A percentile compares a stretch with the other conserved stretches of the same genome.
phyloP scores from a whole-genome alignment of 495 filamentous ascomycete species.

The Daldinia vernicosa region DNA sequence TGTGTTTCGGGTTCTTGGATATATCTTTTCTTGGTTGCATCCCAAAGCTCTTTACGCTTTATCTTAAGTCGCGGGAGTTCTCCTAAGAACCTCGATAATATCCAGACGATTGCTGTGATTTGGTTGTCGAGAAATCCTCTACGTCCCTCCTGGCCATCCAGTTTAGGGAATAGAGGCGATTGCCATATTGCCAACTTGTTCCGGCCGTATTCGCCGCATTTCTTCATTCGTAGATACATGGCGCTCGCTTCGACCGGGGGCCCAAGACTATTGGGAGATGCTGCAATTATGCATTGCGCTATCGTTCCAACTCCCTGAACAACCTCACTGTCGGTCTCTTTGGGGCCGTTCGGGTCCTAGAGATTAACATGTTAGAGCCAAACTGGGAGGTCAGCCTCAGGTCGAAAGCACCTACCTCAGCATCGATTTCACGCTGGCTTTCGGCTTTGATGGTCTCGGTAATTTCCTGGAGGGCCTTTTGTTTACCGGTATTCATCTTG shows the following conservation, averaged over 20 bases:
- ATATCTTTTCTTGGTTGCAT: neutral
- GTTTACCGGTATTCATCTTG: neutral
- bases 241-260: constrained; percentile 38
- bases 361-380: neutral
- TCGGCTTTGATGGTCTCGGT: constrained; percentile 23
- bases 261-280: constrained; percentile 38
- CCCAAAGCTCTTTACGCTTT: neutral
- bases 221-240: constrained; percentile 33
- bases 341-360: constrained; percentile 14
- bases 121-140: constrained; percentile 38
- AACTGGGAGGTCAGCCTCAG: neutral
- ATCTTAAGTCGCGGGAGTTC: constrained; percentile 25
- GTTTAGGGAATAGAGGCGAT: constrained; percentile 30
- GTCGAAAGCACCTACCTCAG: constrained; percentile 19
- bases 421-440: constrained; percentile 35
- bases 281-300: constrained; percentile 19
- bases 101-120: constrained; percentile 42
- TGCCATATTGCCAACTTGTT: constrained; percentile 34
- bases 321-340: constrained; percentile 13
- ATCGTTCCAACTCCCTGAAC: constrained; percentile 20
- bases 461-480: constrained; percentile 12
- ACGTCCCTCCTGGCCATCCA: constrained; percentile 30
- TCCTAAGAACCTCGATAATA: constrained; percentile 39
- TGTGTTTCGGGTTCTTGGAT: neutral
- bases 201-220: constrained; percentile 40